Conservation (phyloP, 1,139 yeast genomes). For the Yamadazyma pseudoaaseri region DNA sequence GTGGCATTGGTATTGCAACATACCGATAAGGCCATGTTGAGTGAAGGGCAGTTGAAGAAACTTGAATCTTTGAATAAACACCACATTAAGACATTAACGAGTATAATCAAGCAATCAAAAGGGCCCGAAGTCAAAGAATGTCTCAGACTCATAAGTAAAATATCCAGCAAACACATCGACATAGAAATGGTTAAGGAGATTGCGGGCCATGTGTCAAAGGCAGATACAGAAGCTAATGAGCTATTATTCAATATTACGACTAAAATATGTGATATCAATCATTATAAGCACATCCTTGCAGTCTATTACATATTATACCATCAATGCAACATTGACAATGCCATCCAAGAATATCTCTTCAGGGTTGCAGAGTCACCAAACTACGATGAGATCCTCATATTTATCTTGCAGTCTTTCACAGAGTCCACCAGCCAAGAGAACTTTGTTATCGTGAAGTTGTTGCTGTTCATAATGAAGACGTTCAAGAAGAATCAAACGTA, state of each 20-base stretch:
- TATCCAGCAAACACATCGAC: neutral
- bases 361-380: conserved; percentile 2
- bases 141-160: neutral
- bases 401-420: conserved; percentile 6
- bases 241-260: conserved; percentile 8
- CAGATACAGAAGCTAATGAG: conserved; percentile 3
- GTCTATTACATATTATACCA: conserved; percentile 5
- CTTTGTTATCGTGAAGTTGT: conserved; percentile 12
- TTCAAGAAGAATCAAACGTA: conserved; percentile 7
- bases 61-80: neutral
- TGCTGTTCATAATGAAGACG: conserved; percentile 7
- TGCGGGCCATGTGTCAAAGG: neutral
- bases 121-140: neutral
- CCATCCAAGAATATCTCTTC: conserved; percentile 2
- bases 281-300: conserved; percentile 8
- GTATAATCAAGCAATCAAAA: neutral
- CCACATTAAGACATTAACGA: conserved; percentile 1
- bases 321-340: neutral
- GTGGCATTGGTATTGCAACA: conserved; percentile 5
- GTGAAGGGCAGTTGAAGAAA: neutral
- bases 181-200: conserved; percentile 5
- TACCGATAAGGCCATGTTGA: conserved; percentile 4
- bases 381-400: conserved; percentile 4
- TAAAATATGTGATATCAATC: neutral
- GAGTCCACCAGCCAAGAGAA: conserved; percentile 8